These are phyloP conservation scores for Populus tomentosa DNA, from an alignment of 441 rosid species.

Conservation along the genomic window DNA sequence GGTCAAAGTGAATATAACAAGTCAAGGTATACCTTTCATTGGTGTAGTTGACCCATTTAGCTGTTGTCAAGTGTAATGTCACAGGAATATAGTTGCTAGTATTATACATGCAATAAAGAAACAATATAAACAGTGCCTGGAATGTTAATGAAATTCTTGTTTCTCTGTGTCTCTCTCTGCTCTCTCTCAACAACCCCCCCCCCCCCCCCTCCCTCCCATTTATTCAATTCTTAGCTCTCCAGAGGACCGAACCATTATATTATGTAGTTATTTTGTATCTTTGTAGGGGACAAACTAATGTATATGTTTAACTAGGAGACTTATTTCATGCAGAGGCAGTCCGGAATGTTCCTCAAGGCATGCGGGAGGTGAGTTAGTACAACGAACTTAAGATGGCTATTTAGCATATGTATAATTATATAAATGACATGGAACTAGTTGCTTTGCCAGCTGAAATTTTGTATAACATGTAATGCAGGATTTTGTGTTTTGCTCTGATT, in stretches of 20 bases:
- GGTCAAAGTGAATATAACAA: no score
- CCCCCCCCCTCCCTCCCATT: no score
- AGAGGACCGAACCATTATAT: neutral
- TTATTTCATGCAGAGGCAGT: conserved; percentile 52
- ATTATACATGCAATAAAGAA: no score
- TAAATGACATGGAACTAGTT: neutral
- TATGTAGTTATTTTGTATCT: neutral
- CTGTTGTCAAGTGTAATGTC: no score
- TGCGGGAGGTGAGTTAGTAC: conserved; percentile 55
- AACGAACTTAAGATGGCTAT: conserved; percentile 5
- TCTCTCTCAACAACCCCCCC: no score
- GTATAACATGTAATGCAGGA: conserved; percentile 43
- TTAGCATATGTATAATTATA: neutral
- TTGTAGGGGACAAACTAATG: neutral
- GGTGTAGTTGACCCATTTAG: no score
- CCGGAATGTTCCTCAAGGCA: conserved; percentile 51
- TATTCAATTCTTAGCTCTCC: no score
- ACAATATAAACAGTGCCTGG: no score
- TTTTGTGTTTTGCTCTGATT: conserved; percentile 61
- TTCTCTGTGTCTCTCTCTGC: no score
- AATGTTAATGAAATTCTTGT: no score
- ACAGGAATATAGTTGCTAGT: no score
- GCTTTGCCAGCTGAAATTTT: conserved; percentile 9
- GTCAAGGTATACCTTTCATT: no score
- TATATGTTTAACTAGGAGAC: neutral